Percentiles rank a stretch among this genome's conserved stretches.
Conservation (phyloP, 345 rosid species). For the Syzygium aromaticum region DNA sequence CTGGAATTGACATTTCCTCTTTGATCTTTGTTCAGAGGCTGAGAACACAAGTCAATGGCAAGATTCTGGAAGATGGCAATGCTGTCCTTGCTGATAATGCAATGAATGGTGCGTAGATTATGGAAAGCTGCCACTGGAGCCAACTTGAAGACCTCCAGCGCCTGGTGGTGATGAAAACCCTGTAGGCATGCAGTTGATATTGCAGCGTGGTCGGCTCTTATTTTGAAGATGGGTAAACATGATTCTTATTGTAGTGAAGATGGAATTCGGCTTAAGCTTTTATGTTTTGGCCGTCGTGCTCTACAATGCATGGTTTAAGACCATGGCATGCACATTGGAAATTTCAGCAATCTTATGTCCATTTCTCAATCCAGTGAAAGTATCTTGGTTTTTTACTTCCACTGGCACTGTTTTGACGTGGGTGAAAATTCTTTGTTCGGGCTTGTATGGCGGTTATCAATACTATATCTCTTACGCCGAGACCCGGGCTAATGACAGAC, state of each 20-base stretch:
- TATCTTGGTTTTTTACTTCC: background rate
- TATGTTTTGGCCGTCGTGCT: background rate
- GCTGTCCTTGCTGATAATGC: conserved; percentile 47
- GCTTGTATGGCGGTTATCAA: background rate
- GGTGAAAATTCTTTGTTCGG: background rate
- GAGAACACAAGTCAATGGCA: conserved; percentile 78
- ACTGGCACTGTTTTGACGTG: background rate
- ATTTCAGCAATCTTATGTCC: background rate
- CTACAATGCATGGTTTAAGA: background rate
- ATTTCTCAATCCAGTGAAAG: background rate
- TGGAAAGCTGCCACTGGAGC: background rate
- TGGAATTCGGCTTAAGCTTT: background rate
- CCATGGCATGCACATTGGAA: background rate
- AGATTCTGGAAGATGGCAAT: conserved; percentile 62
- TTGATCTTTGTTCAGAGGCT: conserved; percentile 36
- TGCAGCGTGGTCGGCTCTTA: background rate
- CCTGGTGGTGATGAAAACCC: background rate
- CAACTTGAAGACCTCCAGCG: background rate
- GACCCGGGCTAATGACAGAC: background rate
- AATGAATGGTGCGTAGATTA: conserved; percentile 62
- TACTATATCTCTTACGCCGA: background rate
- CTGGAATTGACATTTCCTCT: background rate
- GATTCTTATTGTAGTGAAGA: background rate
- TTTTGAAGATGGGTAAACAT: background rate
- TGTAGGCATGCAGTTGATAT: background rate